Evolutionary conservation across 2,329 filamentous ascomycete species (phyloP), one percentile per base, ranked within the genome.

Genomic region (Aspergillus terreus): DNA sequence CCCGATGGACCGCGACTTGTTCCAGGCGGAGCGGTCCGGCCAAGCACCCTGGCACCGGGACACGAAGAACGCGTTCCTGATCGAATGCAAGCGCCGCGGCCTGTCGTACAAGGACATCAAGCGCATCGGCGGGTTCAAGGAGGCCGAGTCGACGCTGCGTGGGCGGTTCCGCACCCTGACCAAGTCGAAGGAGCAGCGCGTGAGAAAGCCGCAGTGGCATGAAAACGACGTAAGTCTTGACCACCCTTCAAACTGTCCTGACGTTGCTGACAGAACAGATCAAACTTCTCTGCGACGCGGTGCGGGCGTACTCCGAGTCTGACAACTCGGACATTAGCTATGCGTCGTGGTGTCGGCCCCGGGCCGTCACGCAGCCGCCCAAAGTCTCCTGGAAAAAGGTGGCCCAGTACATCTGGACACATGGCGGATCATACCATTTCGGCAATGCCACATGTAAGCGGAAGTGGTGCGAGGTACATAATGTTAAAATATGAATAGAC

Each of bases 381-480:
- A 82, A 78, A 61, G 70, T 84, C 2, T 77, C 79, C 0, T 85
- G 82, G 82, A 83, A 83, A 69, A 76, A 75, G 50, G 76, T 85
- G 19, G 75, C 77, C 1, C 75, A 81, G 30, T 78, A 76, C 55
- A 82, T 86, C 50, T 66, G 62, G 55, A 60, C 67, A 3, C 63
- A 78, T 42, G 80, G 80, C 2, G 81, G 80, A 6, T 78, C 76
- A 2, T 85, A 85, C 61, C 72, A 74, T 32, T 85, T 84, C 60
- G 82, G 81, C 2, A 79, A 82, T 58, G 76, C 81, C 2, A 84
- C 82, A 0, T 83, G 81, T 60, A 83, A 83, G 66, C 82, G 81
- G 69, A 84, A 83, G 69, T 85, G 80, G 78, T 66, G 72, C 14
- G 77, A 82, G 63, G 59, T 79, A 15, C 59, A 71, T 46, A 54